Conservation (phyloP, 1,139 yeast species). For the Saccharomyces hybrid region DNA sequence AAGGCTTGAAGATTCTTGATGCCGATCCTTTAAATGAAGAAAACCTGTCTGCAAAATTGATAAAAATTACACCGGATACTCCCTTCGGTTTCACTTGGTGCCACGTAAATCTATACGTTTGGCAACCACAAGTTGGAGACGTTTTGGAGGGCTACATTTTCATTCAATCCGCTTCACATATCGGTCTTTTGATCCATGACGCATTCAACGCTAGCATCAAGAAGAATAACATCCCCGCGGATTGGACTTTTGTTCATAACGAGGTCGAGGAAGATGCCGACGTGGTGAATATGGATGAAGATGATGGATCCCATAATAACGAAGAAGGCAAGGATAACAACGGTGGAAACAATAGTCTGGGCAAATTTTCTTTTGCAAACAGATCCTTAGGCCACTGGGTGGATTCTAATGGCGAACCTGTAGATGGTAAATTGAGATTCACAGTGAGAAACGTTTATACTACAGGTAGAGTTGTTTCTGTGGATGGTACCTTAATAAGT, state of each 20-base stretch:
- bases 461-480: slow-evolving; percentile 72
- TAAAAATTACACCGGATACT: slow-evolving; percentile 67
- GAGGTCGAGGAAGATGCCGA: slow-evolving; percentile 42
- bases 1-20: slow-evolving; percentile 46
- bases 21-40: slow-evolving; percentile 30
- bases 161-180: slow-evolving; percentile 92
- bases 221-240: slow-evolving; percentile 70
- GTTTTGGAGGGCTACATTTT: slow-evolving; percentile 76
- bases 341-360: slow-evolving; percentile 16
- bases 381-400: slow-evolving; percentile 77
- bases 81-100: slow-evolving; percentile 91
- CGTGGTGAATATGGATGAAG: slow-evolving; percentile 22
- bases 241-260: slow-evolving; percentile 76
- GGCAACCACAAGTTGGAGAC: slow-evolving; percentile 88
- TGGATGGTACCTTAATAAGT: slow-evolving; percentile 70
- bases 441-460: slow-evolving; percentile 65
- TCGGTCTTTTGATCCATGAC: slow-evolving; percentile 84
- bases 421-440: slow-evolving; percentile 77
- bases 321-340: slow-evolving; percentile 11
- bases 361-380: slow-evolving; percentile 23
- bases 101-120: slow-evolving; percentile 68
- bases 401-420: slow-evolving; percentile 60
- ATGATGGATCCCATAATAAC: slow-evolving; percentile 21
- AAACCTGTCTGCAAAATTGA: slow-evolving; percentile 39
- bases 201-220: slow-evolving; percentile 92